These are phyloP conservation scores for Gentiana straminea DNA, from an alignment of 257 asterid species.

Conservation along the genomic window DNA sequence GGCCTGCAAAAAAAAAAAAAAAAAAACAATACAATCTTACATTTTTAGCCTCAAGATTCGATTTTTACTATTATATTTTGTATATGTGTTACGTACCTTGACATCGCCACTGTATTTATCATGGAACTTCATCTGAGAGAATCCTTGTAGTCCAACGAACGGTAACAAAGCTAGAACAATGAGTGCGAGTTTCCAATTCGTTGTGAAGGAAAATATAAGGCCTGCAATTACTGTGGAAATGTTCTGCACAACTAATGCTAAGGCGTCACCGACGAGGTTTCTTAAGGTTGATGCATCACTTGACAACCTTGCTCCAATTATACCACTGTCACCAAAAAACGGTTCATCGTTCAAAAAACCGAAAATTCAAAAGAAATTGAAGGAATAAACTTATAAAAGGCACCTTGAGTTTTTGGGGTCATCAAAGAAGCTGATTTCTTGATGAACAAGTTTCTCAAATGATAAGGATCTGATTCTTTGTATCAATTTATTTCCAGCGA, in stretches of 20 bases:
- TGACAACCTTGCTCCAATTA: conserved; percentile 74
- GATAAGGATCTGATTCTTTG: conserved; percentile 53
- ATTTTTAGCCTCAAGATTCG: neutral
- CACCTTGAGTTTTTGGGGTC: conserved; percentile 86
- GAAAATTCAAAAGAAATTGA: neutral
- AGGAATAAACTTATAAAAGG: neutral
- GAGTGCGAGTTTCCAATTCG: conserved; percentile 73
- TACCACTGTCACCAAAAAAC: conserved; percentile 44
- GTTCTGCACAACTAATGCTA: conserved; percentile 71
- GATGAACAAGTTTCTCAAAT: conserved; percentile 61
- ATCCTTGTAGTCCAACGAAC: conserved; percentile 63
- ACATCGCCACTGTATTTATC: conserved; percentile 59
- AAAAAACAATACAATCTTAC: too few species aligned
- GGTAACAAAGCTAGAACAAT: conserved; percentile 44
- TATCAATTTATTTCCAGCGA: conserved; percentile 66
- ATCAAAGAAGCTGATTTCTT: conserved; percentile 83
- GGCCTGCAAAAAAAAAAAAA: conserved; percentile 18
- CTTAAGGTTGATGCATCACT: conserved; percentile 63
- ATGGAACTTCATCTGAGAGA: conserved; percentile 41
- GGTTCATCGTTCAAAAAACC: neutral
- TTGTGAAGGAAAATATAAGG: conserved; percentile 49
- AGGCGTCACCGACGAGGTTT: conserved; percentile 65
- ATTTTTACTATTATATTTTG: neutral
- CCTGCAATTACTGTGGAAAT: conserved; percentile 47
- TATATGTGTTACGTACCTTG: conserved; percentile 30